Evolutionary conservation across 2,329 filamentous ascomycete genomes (phyloP).

Genomic region (Cercospora sp.): DNA sequence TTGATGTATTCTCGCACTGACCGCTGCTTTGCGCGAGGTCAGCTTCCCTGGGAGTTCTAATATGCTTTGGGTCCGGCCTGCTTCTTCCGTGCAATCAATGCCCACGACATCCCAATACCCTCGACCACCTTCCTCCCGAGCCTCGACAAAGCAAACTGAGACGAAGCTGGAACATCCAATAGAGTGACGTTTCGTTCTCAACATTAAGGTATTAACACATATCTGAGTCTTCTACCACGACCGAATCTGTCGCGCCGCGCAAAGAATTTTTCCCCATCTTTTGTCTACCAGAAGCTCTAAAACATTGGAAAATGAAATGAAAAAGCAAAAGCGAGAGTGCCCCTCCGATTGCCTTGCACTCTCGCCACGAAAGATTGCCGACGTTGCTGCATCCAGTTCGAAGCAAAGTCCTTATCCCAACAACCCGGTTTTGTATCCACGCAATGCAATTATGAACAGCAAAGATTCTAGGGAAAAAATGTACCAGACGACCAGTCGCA

Average conservation of each 20-base stretch:
- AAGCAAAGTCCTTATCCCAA: background rate
- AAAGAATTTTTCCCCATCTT: background rate
- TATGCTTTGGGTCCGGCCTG: background rate
- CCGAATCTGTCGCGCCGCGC: background rate
- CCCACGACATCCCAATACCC: background rate
- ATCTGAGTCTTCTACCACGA: background rate
- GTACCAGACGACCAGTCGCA: background rate
- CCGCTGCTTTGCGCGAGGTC: background rate
- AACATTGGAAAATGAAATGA: background rate
- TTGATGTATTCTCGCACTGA: background rate
- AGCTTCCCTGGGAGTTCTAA: background rate
- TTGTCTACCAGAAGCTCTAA: background rate
- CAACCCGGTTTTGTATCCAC: conserved; percentile 15
- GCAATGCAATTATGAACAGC: conserved; percentile 25
- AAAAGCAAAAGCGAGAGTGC: background rate
- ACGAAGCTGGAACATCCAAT: background rate
- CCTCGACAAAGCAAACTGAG: background rate
- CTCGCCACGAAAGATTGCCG: background rate
- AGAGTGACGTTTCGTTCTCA: background rate
- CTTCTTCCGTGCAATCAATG: background rate
- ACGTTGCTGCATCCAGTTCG: background rate
- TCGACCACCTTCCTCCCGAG: background rate
- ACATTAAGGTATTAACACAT: conserved; percentile 1
- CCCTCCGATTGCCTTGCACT: background rate
- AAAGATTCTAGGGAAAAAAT: background rate